These are phyloP conservation scores for Aspergillus sp. DNA, from an alignment of 2,329 filamentous ascomycete species.

Conservation along the genomic window DNA sequence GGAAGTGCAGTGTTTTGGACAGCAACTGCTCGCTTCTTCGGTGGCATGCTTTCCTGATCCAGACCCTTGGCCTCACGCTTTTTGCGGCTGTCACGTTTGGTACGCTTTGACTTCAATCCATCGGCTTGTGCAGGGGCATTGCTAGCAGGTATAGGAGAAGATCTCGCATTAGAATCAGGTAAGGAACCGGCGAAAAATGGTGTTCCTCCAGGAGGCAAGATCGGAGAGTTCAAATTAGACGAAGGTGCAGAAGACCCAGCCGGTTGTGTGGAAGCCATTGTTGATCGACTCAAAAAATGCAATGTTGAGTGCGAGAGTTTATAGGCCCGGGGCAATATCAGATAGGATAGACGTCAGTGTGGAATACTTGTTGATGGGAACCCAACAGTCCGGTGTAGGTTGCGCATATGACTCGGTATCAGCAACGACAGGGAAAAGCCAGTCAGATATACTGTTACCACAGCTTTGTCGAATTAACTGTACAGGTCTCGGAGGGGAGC, in stretches of 20 bases:
- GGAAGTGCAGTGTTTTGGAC: constrained; percentile 36
- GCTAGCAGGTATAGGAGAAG: constrained; percentile 37
- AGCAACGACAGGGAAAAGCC: background rate
- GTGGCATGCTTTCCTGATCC: constrained; percentile 37
- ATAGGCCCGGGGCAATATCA: background rate
- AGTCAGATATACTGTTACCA: background rate
- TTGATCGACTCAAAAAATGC: background rate
- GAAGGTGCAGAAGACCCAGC: constrained; percentile 38
- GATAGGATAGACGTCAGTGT: background rate
- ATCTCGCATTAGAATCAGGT: constrained; percentile 33
- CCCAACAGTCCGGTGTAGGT: background rate
- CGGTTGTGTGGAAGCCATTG: constrained; percentile 37
- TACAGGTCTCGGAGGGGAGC: background rate
- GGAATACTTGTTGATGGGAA: background rate
- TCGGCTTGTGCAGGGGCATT: constrained; percentile 34
- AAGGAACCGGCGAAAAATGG: constrained; percentile 31
- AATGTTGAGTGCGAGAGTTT: background rate
- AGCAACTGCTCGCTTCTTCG: constrained; percentile 38
- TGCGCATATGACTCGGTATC: background rate
- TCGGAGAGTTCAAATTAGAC: constrained; percentile 40
- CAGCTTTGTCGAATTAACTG: background rate
- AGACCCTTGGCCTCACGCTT: constrained; percentile 47
- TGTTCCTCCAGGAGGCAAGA: constrained; percentile 30
- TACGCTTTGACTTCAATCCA: constrained; percentile 38
- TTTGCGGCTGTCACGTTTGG: constrained; percentile 47